Percentiles rank a stretch among this genome's conserved stretches.
Evolutionary conservation across 257 asterid genomes (phyloP).

Genomic region (Rehmannia glutinosa): DNA sequence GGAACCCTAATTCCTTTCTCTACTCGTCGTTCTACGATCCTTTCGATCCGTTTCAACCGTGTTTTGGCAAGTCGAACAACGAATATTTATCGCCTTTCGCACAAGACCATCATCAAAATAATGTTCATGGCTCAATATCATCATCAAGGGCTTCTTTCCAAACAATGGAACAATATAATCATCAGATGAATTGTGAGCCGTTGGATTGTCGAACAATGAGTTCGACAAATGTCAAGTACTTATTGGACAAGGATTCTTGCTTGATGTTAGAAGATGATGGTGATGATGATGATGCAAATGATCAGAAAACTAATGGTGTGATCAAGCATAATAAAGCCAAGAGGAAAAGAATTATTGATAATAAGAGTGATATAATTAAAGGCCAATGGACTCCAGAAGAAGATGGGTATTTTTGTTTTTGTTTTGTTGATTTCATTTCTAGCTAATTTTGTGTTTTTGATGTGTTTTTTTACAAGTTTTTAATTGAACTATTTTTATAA

Average conservation of each 20-base stretch:
- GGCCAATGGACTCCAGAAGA: conserved; percentile 63
- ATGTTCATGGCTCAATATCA: not conserved
- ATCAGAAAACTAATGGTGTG: not conserved
- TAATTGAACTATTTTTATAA: not conserved
- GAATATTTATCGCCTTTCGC: conserved; percentile 7
- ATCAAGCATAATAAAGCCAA: conserved; percentile 6
- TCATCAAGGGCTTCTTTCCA: conserved; percentile 7
- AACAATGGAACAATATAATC: conserved; percentile 1
- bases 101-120: not conserved
- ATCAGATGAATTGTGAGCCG: conserved; percentile 6
- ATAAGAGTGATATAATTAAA: conserved; percentile 31
- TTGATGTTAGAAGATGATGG: not conserved
- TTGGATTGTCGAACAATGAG: conserved; percentile 4
- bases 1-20: not conserved
- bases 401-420: conserved; percentile 45
- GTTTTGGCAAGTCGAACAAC: conserved; percentile 8
- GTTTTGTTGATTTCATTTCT: not conserved
- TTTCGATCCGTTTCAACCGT: conserved; percentile 40
- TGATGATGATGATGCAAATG: not conserved
- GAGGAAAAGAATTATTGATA: conserved; percentile 22
- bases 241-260: conserved; percentile 12
- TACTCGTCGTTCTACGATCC: conserved; percentile 33
- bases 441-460: not conserved
- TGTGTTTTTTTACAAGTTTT: not conserved
- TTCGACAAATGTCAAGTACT: not conserved